A percentile compares a stretch with the other conserved stretches of the same genome.
These are phyloP conservation scores for Emmonsiellopsis sp. DNA, from an alignment of 2,329 filamentous ascomycete species.

Conservation along the genomic window DNA sequence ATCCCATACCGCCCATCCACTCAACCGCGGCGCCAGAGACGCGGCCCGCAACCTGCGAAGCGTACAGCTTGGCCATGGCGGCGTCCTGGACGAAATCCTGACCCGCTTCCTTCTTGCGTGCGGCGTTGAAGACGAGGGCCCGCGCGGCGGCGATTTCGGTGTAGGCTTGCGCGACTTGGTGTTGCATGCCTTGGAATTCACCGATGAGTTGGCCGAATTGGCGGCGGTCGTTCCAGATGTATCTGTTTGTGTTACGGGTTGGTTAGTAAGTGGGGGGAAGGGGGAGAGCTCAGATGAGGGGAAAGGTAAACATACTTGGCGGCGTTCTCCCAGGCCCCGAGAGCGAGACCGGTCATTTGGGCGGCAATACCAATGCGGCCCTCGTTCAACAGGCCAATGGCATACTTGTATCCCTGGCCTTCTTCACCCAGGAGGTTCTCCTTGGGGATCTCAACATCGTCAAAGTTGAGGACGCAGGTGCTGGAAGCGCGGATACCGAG, in stretches of 20 bases:
- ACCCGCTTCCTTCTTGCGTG: slow-evolving; percentile 95
- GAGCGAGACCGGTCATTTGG: slow-evolving; percentile 94
- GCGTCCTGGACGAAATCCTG: slow-evolving; percentile 92
- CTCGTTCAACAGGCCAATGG: slow-evolving; percentile 88
- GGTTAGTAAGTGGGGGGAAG: not conserved
- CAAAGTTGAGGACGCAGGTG: slow-evolving; percentile 95
- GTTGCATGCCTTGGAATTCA: slow-evolving; percentile 98
- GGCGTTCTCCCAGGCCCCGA: slow-evolving; percentile 92
- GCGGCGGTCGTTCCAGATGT: slow-evolving; percentile 97
- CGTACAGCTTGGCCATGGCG: slow-evolving; percentile 95
- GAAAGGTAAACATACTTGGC: slow-evolving; percentile 48
- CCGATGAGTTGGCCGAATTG: slow-evolving; percentile 92
- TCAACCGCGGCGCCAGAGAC: slow-evolving; percentile 83
- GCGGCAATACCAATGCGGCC: slow-evolving; percentile 96
- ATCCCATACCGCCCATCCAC: slow-evolving; percentile 99
- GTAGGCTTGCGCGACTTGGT: slow-evolving; percentile 94
- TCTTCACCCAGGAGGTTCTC: slow-evolving; percentile 81
- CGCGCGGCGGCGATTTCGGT: slow-evolving; percentile 87
- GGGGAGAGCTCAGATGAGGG: not conserved
- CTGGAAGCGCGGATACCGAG: slow-evolving; percentile 91
- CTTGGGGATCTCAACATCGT: slow-evolving; percentile 84
- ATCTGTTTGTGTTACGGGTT: slow-evolving; percentile 40
- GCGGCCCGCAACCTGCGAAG: slow-evolving; percentile 82
- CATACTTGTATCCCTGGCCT: slow-evolving; percentile 95
- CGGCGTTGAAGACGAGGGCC: slow-evolving; percentile 88